Evolutionary conservation across 1,284 basidiomycete species (phyloP).

Genomic region (Anthracocystis walkeri): DNA sequence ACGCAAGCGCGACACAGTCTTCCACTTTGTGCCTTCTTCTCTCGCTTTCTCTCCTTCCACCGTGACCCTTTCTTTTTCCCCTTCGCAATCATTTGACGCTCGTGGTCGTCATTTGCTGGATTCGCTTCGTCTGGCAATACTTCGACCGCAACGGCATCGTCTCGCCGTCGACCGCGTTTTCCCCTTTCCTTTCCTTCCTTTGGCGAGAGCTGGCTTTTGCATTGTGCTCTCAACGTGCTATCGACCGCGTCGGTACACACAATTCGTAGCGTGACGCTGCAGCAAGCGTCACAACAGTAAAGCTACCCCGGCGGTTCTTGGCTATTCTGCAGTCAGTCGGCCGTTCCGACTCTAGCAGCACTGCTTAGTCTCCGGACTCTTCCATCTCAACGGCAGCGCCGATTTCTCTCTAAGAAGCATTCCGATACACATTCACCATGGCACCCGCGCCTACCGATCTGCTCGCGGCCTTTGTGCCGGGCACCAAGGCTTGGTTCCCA

Average conservation of each 20-base stretch:
- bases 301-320: slow-evolving; percentile 28
- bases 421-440: slow-evolving; percentile 20
- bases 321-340: background rate
- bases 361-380: background rate
- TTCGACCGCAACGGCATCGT: slow-evolving; percentile 10
- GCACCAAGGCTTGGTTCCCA: slow-evolving; percentile 76
- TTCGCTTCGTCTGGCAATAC: slow-evolving; percentile 10
- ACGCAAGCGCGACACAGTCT: too few relatives aligned
- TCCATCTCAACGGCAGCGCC: slow-evolving; percentile 12
- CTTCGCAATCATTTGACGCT: slow-evolving; percentile 15
- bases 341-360: background rate
- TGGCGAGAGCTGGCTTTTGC: slow-evolving; percentile 44
- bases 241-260: background rate
- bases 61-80: slow-evolving; percentile 5
- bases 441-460: slow-evolving; percentile 51
- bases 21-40: background rate
- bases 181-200: background rate
- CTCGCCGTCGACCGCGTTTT: background rate
- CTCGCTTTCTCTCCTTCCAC: slow-evolving; percentile 1
- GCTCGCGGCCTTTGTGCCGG: slow-evolving; percentile 67
- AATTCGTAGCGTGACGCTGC: background rate
- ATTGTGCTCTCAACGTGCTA: slow-evolving; percentile 1
- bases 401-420: background rate
- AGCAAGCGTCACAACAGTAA: slow-evolving; percentile 6
- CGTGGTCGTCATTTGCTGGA: slow-evolving; percentile 17